A percentile compares a stretch with the other conserved stretches of the same genome.
These are phyloP conservation scores for Setaria italica DNA, from an alignment of 202 grass and related monocot species.

Conservation along the genomic window DNA sequence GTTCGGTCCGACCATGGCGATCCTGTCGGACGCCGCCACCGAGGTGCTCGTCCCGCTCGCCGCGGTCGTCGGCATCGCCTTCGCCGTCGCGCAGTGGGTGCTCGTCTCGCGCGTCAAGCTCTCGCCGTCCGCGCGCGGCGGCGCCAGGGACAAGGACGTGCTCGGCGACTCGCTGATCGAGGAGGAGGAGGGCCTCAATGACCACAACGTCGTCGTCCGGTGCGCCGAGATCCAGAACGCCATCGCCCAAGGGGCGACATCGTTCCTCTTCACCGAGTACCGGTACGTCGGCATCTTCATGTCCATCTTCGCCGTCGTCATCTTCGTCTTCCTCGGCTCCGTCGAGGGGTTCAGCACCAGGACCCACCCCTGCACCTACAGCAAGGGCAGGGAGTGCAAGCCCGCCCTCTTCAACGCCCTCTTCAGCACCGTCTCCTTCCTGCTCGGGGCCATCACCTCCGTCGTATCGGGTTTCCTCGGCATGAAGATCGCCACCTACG, in stretches of 20 bases:
- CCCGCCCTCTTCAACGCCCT: conserved; percentile 68
- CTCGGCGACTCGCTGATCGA: conserved; percentile 62
- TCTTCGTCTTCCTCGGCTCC: conserved; percentile 81
- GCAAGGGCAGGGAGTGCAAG: conserved; percentile 64
- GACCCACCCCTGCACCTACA: conserved; percentile 67
- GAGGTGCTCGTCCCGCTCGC: conserved; percentile 62
- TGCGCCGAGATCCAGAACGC: conserved; percentile 74
- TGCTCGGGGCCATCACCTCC: conserved; percentile 73
- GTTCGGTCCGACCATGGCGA: conserved; percentile 39
- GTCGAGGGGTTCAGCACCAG: conserved; percentile 77
- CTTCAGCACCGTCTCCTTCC: conserved; percentile 76
- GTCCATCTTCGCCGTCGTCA: conserved; percentile 67
- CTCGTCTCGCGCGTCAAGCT: conserved; percentile 68
- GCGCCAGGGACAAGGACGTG: conserved; percentile 42
- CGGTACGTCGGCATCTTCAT: conserved; percentile 79
- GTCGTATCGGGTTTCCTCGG: conserved; percentile 74
- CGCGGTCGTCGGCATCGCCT: conserved; percentile 59
- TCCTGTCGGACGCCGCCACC: conserved; percentile 58
- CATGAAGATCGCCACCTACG: conserved; percentile 82
- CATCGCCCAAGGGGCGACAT: conserved; percentile 77
- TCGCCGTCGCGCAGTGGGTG: conserved; percentile 66
- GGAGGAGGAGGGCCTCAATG: conserved; percentile 79
- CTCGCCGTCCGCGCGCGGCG: conserved; percentile 28
- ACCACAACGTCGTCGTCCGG: conserved; percentile 64
- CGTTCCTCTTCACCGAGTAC: conserved; percentile 72